Percentiles rank a stretch among this genome's conserved stretches.
Conservation (phyloP, 768 basidiomycete species). For the Mycena indigotica region DNA sequence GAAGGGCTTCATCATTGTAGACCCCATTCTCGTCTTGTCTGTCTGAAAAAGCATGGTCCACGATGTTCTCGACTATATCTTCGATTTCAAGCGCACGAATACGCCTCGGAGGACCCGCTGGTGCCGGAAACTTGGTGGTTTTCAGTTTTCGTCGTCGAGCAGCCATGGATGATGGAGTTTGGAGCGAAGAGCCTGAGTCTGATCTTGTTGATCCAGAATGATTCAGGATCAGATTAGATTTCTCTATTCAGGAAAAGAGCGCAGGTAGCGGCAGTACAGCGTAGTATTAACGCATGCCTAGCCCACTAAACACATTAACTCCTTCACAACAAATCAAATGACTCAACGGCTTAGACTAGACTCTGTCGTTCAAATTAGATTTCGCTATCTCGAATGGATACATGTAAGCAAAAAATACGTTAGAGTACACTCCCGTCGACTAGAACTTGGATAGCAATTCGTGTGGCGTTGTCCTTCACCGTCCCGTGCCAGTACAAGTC, state of each 20-base stretch:
- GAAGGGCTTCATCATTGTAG: conserved; percentile 16
- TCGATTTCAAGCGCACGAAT: conserved; percentile 15
- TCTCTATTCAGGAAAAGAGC: too few relatives aligned
- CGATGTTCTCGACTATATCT: conserved; percentile 17
- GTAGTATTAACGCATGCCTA: too few relatives aligned
- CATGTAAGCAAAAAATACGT: background rate
- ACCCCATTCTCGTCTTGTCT: conserved; percentile 10
- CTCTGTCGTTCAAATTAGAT: too few relatives aligned
- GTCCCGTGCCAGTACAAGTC: conserved; percentile 1
- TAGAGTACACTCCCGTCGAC: background rate
- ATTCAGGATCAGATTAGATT: too few relatives aligned
- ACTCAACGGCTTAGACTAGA: too few relatives aligned
- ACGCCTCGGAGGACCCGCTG: background rate
- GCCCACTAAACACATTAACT: too few relatives aligned
- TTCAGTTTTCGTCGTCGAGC: background rate
- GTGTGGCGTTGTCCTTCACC: background rate
- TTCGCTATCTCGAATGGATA: background rate
- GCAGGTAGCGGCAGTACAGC: too few relatives aligned
- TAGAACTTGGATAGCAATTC: background rate
- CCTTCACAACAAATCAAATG: too few relatives aligned
- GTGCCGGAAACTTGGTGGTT: too few relatives aligned
- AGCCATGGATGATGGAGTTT: background rate
- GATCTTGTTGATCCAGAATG: too few relatives aligned
- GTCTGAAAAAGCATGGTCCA: conserved; percentile 16
- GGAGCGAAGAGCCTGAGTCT: too few relatives aligned